Evolutionary conservation across 2,329 filamentous ascomycete species (phyloP).

Genomic region (Monosporascus sp.): DNA sequence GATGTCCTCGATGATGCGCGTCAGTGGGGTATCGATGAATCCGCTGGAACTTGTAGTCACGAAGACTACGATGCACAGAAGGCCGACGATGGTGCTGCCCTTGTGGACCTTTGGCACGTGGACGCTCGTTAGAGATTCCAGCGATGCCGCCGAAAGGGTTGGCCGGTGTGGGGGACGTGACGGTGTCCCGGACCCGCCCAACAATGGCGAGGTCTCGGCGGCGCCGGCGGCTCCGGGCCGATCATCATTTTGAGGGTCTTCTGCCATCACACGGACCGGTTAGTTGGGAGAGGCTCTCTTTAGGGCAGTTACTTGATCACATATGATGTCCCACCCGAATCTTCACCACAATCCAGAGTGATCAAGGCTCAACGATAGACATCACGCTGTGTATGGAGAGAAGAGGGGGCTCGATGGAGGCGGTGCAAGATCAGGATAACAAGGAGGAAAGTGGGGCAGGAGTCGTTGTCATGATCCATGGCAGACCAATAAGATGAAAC

Average conservation of each 20-base stretch:
- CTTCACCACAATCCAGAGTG: too few species aligned
- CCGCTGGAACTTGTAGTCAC: constrained; percentile 23
- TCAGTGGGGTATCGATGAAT: constrained; percentile 27
- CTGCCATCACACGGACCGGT: neutral
- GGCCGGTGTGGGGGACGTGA: constrained; percentile 14
- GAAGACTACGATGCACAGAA: constrained; percentile 29
- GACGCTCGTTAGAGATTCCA: constrained; percentile 12
- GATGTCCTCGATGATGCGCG: constrained; percentile 32
- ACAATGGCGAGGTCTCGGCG: neutral
- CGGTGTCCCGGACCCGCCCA: neutral
- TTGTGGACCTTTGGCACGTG: constrained; percentile 20
- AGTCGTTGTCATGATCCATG: too few species aligned
- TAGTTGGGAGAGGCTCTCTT: too few species aligned
- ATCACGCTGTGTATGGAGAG: too few species aligned
- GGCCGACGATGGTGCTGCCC: constrained; percentile 21
- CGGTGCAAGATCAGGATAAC: too few species aligned
- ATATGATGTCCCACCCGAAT: too few species aligned
- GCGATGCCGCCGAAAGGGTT: constrained; percentile 17
- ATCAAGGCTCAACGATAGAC: too few species aligned
- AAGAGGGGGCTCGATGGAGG: too few species aligned
- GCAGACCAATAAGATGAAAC: too few species aligned
- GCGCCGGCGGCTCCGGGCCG: neutral
- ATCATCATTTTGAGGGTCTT: neutral
- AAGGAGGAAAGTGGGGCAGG: too few species aligned
- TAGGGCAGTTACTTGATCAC: too few species aligned